phyloP scores from a whole-genome alignment of 192 early-diverging fungal genomes.

The Chytriomyces hyalinus region DNA sequence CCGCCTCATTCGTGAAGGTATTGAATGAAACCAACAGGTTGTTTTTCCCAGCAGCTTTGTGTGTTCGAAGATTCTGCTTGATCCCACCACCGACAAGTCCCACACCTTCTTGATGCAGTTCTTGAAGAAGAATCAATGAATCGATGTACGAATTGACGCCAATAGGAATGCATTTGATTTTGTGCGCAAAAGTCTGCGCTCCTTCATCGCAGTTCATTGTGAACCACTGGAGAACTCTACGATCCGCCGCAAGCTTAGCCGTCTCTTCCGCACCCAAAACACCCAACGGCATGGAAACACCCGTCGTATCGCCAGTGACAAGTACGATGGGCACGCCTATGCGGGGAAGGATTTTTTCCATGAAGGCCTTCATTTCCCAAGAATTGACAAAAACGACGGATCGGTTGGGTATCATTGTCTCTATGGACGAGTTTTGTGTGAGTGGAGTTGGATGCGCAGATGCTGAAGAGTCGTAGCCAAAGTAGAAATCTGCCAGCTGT shows the following conservation, averaged over 20 bases:
- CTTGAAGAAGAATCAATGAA: background rate
- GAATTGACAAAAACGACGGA: conserved; percentile 1
- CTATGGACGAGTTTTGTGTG: background rate
- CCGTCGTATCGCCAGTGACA: background rate
- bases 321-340: background rate
- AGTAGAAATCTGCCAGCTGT: background rate
- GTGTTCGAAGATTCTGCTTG: background rate
- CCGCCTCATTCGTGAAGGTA: conserved; percentile 3
- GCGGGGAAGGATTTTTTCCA: background rate
- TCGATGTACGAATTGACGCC: conserved; percentile 16
- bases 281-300: background rate
- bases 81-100: background rate
- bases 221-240: background rate
- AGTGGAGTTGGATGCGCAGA: background rate
- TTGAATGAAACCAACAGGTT: conserved; percentile 19
- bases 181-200: background rate
- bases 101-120: background rate
- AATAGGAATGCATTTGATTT: conserved; percentile 8
- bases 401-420: background rate
- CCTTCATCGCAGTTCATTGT: conserved; percentile 8
- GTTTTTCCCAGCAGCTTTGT: background rate
- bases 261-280: background rate
- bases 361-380: conserved; percentile 2
- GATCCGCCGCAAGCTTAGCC: background rate
- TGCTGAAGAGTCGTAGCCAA: background rate